phyloP scores from a whole-genome alignment of 495 filamentous ascomycete genomes.

The Trichoderma parareesei region DNA sequence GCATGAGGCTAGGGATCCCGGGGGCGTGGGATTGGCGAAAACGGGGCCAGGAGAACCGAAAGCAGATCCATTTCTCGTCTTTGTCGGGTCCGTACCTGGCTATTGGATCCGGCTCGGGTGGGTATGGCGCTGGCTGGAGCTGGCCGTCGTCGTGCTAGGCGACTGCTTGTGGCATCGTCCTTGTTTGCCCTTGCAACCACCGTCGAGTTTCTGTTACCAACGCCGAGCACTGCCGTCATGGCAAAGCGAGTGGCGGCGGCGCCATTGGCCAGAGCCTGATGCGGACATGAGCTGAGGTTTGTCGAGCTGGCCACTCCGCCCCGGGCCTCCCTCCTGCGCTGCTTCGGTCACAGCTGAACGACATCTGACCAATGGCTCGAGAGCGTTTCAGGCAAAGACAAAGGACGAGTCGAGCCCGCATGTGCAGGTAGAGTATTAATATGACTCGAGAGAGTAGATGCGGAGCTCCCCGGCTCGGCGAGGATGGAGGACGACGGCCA shows the following conservation, averaged over 20 bases:
- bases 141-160: not conserved
- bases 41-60: slow-evolving; percentile 5
- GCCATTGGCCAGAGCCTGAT: not conserved
- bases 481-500: not conserved
- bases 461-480: not conserved
- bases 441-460: no score
- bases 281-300: not conserved
- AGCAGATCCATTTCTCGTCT: slow-evolving; percentile 3
- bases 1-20: slow-evolving; percentile 9
- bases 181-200: no score
- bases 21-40: slow-evolving; percentile 7
- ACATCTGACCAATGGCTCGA: not conserved
- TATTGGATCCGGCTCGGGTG: slow-evolving; percentile 3
- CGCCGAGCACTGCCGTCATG: not conserved
- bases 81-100: slow-evolving; percentile 7
- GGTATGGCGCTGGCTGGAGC: not conserved
- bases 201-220: not conserved
- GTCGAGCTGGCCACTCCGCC: not conserved
- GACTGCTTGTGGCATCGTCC: no score
- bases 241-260: slow-evolving; percentile 3
- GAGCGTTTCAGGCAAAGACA: slow-evolving; percentile 2
- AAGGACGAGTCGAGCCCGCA: not conserved
- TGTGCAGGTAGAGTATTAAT: not conserved
- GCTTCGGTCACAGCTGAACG: not conserved
- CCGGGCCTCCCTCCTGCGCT: not conserved